Percentiles rank a stretch among this genome's conserved stretches.
phyloP scores from a whole-genome alignment of 1,284 basidiomycete species.

The Apiotrichum montevideense region DNA sequence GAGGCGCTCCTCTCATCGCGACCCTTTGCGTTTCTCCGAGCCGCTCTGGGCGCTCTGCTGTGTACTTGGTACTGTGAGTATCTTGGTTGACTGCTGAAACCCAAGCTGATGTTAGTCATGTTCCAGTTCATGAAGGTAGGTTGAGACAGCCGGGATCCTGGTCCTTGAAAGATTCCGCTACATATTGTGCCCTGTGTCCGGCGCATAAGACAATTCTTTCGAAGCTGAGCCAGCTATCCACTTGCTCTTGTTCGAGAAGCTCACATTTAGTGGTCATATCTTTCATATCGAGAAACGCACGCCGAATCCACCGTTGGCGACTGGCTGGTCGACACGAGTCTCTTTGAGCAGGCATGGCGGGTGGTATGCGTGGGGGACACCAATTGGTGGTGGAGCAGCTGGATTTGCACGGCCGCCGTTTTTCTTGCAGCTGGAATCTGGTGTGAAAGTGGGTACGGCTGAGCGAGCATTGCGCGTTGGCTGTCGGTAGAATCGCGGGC shows the following conservation, averaged over 20 bases:
- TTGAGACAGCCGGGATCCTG: too few species aligned
- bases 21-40: constrained; percentile 38
- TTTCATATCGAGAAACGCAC: constrained; percentile 46
- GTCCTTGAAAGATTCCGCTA: too few species aligned
- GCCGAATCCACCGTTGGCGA: constrained; percentile 40
- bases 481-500: too few species aligned
- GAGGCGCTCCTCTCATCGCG: constrained; percentile 21
- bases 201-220: too few species aligned
- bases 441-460: constrained; percentile 51
- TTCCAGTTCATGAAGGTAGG: constrained; percentile 52
- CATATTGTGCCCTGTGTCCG: too few species aligned
- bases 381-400: constrained; percentile 71
- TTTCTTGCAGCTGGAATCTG: constrained; percentile 59
- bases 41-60: constrained; percentile 30
- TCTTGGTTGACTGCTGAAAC: constrained; percentile 34
- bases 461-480: not conserved
- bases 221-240: too few species aligned
- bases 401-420: constrained; percentile 63
- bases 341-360: constrained; percentile 62
- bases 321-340: constrained; percentile 58
- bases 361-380: constrained; percentile 50
- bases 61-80: constrained; percentile 59
- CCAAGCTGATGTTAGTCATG: constrained; percentile 26
- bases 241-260: not conserved
- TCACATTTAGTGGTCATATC: constrained; percentile 54